phyloP scores from a whole-genome alignment of 2,329 filamentous ascomycete genomes.

The Dactylellina sp. region DNA sequence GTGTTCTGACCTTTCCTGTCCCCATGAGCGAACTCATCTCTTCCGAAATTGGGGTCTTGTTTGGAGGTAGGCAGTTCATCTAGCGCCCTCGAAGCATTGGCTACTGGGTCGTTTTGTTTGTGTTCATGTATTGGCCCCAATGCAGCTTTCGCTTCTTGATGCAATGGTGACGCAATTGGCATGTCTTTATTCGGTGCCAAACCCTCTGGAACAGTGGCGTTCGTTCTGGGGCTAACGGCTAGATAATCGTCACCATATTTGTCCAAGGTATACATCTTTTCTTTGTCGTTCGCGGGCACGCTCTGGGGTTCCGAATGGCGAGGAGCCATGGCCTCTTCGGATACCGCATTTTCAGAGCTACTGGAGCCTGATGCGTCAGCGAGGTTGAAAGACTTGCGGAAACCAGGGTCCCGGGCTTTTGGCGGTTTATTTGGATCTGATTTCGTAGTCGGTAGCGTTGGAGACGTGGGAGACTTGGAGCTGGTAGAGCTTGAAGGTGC shows the following conservation, averaged over 20 bases:
- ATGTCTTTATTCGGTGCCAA: slow-evolving; percentile 19
- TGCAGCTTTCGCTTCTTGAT: slow-evolving; percentile 12
- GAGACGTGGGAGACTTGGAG: slow-evolving; percentile 22
- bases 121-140: slow-evolving; percentile 27
- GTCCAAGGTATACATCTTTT: slow-evolving; percentile 39
- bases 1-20: slow-evolving; percentile 50
- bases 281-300: slow-evolving; percentile 26
- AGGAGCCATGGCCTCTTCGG: slow-evolving; percentile 12
- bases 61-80: slow-evolving; percentile 5
- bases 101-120: slow-evolving; percentile 25
- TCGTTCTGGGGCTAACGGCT: slow-evolving; percentile 50
- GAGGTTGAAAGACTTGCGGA: slow-evolving; percentile 55
- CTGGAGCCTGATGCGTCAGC: slow-evolving; percentile 33
- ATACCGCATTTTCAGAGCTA: slow-evolving; percentile 11
- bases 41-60: slow-evolving; percentile 22
- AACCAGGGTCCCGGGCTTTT: slow-evolving; percentile 51
- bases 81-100: slow-evolving; percentile 12
- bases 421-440: slow-evolving; percentile 50
- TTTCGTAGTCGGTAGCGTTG: slow-evolving; percentile 21
- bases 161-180: slow-evolving; percentile 21
- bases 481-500: slow-evolving; percentile 1
- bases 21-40: slow-evolving; percentile 34
- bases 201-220: slow-evolving; percentile 35
- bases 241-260: slow-evolving; percentile 51
- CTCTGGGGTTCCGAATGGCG: slow-evolving; percentile 12